Evolutionary conservation across 768 basidiomycete genomes (phyloP).

Genomic region (Aureoboletus auriporus): DNA sequence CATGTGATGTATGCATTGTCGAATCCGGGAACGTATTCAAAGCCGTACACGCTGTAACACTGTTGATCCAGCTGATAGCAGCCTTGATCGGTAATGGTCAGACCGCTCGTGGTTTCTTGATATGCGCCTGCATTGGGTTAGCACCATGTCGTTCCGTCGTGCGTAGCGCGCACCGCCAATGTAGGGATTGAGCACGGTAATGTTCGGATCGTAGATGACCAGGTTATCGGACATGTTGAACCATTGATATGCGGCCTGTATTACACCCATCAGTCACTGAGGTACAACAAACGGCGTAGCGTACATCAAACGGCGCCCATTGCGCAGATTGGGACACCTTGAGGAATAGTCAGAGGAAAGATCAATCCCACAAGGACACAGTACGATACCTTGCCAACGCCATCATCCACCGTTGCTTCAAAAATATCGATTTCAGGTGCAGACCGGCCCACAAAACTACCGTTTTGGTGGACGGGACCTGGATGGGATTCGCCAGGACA

Average conservation of each 20-base stretch:
- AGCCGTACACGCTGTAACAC: constrained; percentile 49
- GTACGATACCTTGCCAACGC: constrained; percentile 32
- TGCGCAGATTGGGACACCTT: constrained; percentile 56
- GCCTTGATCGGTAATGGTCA: constrained; percentile 35
- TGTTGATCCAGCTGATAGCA: constrained; percentile 41
- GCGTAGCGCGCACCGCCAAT: constrained; percentile 35
- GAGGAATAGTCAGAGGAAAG: constrained; percentile 4
- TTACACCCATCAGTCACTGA: neutral
- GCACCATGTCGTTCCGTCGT: neutral
- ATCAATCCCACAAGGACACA: constrained; percentile 1
- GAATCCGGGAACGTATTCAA: constrained; percentile 50
- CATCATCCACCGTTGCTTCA: constrained; percentile 40
- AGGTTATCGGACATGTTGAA: constrained; percentile 33
- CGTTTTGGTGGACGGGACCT: constrained; percentile 46
- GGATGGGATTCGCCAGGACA: constrained; percentile 57
- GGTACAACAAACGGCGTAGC: neutral
- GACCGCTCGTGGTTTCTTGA: constrained; percentile 39
- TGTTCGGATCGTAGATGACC: constrained; percentile 34
- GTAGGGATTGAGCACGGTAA: constrained; percentile 39
- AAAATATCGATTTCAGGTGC: constrained; percentile 63
- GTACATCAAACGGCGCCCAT: constrained; percentile 36
- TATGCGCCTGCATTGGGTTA: constrained; percentile 25
- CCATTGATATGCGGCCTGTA: constrained; percentile 42
- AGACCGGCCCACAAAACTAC: constrained; percentile 46
- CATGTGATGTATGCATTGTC: constrained; percentile 63